Evolutionary conservation across 2,329 filamentous ascomycete species (phyloP), one percentile per base, ranked within the genome.

Genomic region (Kalaharituber pfeilii): DNA sequence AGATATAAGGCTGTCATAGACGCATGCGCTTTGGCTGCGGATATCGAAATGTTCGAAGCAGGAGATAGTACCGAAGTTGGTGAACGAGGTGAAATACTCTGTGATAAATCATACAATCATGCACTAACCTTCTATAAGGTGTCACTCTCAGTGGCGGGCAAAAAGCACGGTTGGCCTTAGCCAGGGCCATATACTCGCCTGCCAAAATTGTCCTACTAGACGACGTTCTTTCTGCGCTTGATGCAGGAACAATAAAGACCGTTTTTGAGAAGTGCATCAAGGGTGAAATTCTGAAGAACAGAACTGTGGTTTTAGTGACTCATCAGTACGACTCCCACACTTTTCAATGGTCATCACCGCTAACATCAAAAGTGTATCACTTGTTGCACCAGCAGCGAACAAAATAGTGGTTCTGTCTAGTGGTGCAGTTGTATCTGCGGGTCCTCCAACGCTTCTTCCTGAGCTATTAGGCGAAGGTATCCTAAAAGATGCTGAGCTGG

Each of bases 111-210:
- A 5, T 44, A 15, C 9, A 54, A 18, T 25, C 15, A 44, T 42
- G 42, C n/a, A 24, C 26, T 28, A 47, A 55, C n/a, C 54, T 30
- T 24, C 15, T n/a, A 39, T n/a, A 20, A 57, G 58, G 56, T 26
- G 75, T 79, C 13, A 77, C 78, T 1, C 69, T 82, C 0, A 80
- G 77, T 0, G 79, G 79, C 2, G 79, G 79, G 0, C 79, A 82
- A 58, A 78, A 76, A 58, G 78, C 78, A 0, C 72, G 79, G 5
- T 77, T 81, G 30, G 74, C 75, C 11, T 64, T 79, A 29, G 77
- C 77, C 1, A 69, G 77, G 54, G 73, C 76, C 5, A 63, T 80
- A 1, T 80, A 79, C 63, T 78, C 76, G 1, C 73, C 73, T 53
- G 71, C 76, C 0, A 68, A 73, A 1, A 67, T 78, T 1, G 66